Base-by-base conservation (phyloP, 192 early-diverging fungal genomes). In the Coemansia sp. region DNA sequence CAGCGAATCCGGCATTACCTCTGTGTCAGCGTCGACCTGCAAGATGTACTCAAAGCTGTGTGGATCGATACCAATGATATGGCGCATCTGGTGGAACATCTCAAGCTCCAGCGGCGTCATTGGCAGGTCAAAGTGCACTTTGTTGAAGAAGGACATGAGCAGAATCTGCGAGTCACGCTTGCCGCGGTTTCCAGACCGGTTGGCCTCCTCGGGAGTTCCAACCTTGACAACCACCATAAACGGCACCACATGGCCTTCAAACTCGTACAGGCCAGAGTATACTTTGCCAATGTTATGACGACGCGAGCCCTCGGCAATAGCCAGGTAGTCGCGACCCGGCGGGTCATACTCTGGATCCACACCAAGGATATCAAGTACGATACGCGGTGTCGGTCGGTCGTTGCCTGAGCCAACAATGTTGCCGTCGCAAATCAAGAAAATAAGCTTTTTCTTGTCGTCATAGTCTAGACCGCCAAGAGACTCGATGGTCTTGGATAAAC, bases 111-210 rank as follows among this genome's bases (percentile, higher is more conserved):
- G 79, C 8, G 94, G 93, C 48, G 87, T 83, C 95, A 99, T 97
- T 21, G 89, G 85, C 57, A 89, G 71, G 46, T 96, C 90, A 77
- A 93, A 96, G 69, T 96, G 93, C 38, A 99, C 95, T 69, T 90
- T 89, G 72, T 93, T 93, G 62, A 99, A 83, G 87, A 97, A 99
- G 36, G 87, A 84, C 95, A 99, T 98, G 28, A 95, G 79, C 57
- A 98, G 85, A 55, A 99, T 85, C 84, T 99, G 97, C 31, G 97
- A 97, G 80, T 99, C 97, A 59, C 97, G 94, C 79, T 99, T 99
- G 63, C 97, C 97, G 40, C 96, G 83, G 79, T 99, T 99, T 23
- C 97, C 97, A 20, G 96, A 94, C 17, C 89, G 85, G 49, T 81
- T 85, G 5, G 88, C 83, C 72, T 98, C 96, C 17, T 84, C 85